Conservation (phyloP, 2,329 filamentous ascomycete genomes). For the Hawksworthiomyces lignivorus region DNA sequence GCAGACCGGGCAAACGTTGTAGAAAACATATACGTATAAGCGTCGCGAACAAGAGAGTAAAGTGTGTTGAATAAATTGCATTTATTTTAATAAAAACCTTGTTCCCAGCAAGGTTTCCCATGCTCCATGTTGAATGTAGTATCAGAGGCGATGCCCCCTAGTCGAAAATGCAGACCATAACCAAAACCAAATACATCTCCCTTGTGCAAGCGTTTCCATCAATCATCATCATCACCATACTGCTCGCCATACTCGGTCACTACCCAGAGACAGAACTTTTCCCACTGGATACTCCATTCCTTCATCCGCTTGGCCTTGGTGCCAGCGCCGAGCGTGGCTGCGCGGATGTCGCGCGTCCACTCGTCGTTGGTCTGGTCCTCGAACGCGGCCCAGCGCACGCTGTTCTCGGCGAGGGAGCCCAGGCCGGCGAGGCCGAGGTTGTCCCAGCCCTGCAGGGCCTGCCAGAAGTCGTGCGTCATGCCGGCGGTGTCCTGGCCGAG, state of each 20-base stretch:
- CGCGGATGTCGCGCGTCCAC: conserved; percentile 66
- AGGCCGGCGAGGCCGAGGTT: conserved; percentile 83
- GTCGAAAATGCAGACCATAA: too few relatives aligned
- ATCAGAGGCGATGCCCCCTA: too few relatives aligned
- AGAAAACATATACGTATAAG: too few relatives aligned
- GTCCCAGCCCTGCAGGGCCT: conserved; percentile 83
- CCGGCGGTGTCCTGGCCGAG: conserved; percentile 75
- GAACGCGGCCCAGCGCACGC: conserved; percentile 80
- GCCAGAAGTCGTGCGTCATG: conserved; percentile 91
- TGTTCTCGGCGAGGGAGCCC: conserved; percentile 84
- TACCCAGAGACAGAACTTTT: conserved; percentile 86
- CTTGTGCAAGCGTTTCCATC: neutral
- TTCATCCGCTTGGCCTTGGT: conserved; percentile 64
- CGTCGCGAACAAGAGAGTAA: too few relatives aligned
- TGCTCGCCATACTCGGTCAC: conserved; percentile 67
- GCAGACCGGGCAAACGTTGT: too few relatives aligned
- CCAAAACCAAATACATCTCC: too few relatives aligned
- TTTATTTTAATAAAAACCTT: too few relatives aligned
- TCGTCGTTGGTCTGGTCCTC: conserved; percentile 66
- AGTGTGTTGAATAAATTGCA: too few relatives aligned
- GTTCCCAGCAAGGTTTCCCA: too few relatives aligned
- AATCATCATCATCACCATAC: conserved; percentile 35
- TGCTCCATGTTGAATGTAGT: too few relatives aligned
- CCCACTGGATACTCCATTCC: conserved; percentile 76
- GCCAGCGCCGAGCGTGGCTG: conserved; percentile 64